phyloP scores from a whole-genome alignment of 208 protist species.

The Leishmania major region DNA sequence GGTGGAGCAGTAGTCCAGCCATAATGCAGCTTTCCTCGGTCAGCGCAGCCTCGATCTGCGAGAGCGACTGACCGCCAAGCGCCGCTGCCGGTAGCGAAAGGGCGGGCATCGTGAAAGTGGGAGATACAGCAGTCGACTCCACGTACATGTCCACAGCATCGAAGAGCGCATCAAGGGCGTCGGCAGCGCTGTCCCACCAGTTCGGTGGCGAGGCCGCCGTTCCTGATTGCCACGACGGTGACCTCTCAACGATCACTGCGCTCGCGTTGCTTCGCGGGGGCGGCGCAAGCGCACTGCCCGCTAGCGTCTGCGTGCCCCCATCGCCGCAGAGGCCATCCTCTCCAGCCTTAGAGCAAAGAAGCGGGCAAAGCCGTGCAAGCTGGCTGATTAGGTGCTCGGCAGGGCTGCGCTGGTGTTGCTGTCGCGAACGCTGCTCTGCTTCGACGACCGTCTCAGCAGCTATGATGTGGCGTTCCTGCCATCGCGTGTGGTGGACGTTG shows the following conservation, averaged over 20 bases:
- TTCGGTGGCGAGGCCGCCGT: background rate
- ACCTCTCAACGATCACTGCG: background rate
- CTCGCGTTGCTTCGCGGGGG: background rate
- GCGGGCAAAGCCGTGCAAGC: constrained; percentile 6
- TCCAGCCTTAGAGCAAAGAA: background rate
- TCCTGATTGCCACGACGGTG: background rate
- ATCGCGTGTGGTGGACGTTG: background rate
- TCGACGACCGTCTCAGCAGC: background rate
- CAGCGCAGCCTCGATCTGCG: background rate
- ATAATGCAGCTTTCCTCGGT: constrained; percentile 24
- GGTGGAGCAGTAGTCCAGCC: constrained; percentile 24
- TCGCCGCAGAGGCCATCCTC: background rate
- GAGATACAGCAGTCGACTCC: background rate
- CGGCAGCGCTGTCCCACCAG: constrained; percentile 9
- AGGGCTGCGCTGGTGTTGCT: background rate
- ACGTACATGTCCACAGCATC: constrained; percentile 11
- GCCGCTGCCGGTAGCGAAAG: background rate
- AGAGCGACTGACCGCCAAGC: background rate
- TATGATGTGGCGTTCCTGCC: background rate
- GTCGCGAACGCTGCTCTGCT: background rate
- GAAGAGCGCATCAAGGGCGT: constrained; percentile 4
- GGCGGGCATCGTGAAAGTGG: background rate
- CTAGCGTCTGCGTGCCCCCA: background rate
- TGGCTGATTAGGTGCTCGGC: background rate
- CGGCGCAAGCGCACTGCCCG: background rate